Evolutionary conservation across 345 rosid genomes (phyloP).

Genomic region (Hevea brasiliensis): DNA sequence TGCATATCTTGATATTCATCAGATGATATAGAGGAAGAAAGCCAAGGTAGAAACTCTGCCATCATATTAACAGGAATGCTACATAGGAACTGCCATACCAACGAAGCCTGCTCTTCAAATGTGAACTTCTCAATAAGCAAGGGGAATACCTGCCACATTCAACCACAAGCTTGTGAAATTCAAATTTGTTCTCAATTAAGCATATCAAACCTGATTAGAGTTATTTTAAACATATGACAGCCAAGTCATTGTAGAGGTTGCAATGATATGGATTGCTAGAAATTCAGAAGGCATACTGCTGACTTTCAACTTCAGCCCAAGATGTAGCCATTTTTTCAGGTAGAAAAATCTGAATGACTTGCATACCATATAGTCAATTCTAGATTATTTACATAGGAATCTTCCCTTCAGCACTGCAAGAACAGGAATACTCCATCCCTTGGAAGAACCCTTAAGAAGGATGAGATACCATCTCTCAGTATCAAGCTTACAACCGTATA

Average conservation of each 20-base stretch:
- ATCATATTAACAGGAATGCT: constrained; percentile 82
- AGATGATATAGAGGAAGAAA: constrained; percentile 67
- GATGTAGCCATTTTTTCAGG: neutral
- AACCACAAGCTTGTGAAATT: constrained; percentile 22
- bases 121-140: constrained; percentile 73
- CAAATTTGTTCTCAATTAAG: constrained; percentile 8
- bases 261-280: neutral
- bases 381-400: neutral
- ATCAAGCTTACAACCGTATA: neutral
- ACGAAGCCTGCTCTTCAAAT: constrained; percentile 70
- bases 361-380: neutral
- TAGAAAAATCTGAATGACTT: constrained; percentile 1
- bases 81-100: constrained; percentile 86
- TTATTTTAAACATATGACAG: neutral
- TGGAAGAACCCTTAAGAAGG: neutral
- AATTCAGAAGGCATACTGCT: constrained; percentile 6
- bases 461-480: neutral
- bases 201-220: constrained; percentile 3
- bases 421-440: neutral
- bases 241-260: neutral
- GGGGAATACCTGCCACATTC: constrained; percentile 59
- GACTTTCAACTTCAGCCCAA: constrained; percentile 12
- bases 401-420: neutral
- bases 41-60: constrained; percentile 81
- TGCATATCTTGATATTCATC: constrained; percentile 61